Conservation (phyloP, 208 protist species). For the Lotmaria passim region DNA sequence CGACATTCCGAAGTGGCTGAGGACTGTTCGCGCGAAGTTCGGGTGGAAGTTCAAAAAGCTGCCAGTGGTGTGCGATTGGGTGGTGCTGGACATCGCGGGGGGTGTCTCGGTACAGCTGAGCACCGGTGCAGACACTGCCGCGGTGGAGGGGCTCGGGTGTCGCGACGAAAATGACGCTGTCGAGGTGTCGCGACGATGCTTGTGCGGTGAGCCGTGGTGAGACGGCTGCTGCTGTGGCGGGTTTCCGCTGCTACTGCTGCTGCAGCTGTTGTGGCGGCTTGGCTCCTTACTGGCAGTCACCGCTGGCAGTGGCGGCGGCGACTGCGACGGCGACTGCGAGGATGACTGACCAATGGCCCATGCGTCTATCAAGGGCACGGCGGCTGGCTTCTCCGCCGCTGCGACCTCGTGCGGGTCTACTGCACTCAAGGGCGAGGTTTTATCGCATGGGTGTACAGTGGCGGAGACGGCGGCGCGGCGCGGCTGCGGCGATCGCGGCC, state of each 20-base stretch:
- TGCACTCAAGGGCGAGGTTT: neutral
- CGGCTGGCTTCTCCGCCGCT: neutral
- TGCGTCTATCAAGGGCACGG: neutral
- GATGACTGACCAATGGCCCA: neutral
- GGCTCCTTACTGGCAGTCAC: neutral
- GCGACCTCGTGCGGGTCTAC: neutral
- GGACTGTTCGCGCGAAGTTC: conserved; percentile 5
- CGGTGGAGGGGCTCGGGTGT: too few relatives aligned
- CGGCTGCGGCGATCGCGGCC: neutral
- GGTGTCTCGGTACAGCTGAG: conserved; percentile 19
- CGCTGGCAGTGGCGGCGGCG: neutral
- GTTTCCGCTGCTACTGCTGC: conserved; percentile 10
- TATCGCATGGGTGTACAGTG: conserved; percentile 1
- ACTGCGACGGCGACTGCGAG: neutral
- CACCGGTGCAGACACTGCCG: conserved; percentile 6
- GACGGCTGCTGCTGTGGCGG: neutral
- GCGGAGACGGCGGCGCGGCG: neutral
- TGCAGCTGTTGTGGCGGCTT: neutral
- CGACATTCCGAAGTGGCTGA: neutral
- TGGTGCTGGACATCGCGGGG: neutral
- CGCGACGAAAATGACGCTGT: too few relatives aligned
- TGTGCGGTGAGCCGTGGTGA: neutral
- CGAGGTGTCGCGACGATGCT: neutral
- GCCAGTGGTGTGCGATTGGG: conserved; percentile 13
- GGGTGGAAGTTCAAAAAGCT: conserved; percentile 17